Conservation (phyloP, 1,284 basidiomycete species). For the Trichosporon coremiiforme region DNA sequence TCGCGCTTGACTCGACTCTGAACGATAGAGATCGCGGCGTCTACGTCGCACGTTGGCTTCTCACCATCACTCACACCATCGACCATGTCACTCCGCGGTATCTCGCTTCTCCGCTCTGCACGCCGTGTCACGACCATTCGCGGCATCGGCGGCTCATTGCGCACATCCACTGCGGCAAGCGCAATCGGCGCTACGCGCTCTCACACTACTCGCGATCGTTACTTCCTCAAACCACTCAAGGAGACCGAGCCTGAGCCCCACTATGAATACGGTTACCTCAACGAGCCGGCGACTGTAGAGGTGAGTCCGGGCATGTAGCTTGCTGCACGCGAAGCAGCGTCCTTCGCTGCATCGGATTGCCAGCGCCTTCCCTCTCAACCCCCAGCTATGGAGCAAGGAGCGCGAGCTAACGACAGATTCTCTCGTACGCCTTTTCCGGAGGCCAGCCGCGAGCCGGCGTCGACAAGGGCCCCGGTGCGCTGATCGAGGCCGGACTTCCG, state of each 20-base stretch:
- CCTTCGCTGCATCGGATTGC: background rate
- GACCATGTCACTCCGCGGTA: conserved; percentile 6
- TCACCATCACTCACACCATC: background rate
- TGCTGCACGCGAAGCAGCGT: background rate
- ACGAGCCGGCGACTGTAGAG: conserved; percentile 68
- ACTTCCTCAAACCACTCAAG: conserved; percentile 32
- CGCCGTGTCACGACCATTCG: background rate
- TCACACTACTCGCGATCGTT: conserved; percentile 29
- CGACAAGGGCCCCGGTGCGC: conserved; percentile 84
- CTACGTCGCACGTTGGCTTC: background rate
- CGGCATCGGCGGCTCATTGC: background rate
- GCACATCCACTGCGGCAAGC: background rate
- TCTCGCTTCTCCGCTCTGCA: background rate
- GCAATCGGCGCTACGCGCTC: conserved; percentile 15
- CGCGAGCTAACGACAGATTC: conserved; percentile 59
- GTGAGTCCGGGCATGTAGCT: conserved; percentile 57
- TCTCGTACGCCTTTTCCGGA: conserved; percentile 69
- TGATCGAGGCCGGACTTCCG: conserved; percentile 80
- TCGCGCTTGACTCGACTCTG: background rate
- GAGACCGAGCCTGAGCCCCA: conserved; percentile 32
- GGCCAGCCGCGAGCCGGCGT: conserved; percentile 74
- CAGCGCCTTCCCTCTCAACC: background rate
- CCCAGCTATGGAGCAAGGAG: too few species aligned
- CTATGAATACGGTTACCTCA: conserved; percentile 61
- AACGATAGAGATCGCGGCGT: background rate